Evolutionary conservation across 73 alveolate species (phyloP), one percentile per base, ranked within the genome.

Genomic region (Halteria grandinella): DNA sequence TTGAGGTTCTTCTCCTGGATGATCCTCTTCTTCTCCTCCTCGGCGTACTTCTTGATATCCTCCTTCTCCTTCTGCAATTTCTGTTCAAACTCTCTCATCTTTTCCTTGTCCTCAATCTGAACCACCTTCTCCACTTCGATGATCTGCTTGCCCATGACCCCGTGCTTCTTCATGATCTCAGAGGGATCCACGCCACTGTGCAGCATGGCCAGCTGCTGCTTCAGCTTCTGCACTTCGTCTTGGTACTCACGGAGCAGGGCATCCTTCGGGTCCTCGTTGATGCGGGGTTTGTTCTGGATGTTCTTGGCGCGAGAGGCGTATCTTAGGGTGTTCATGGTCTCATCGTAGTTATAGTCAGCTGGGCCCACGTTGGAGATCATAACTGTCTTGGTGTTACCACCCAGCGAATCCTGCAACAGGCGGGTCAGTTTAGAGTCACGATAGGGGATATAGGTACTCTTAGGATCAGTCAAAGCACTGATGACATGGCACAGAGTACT

Each of bases 351-450:
- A 80, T 88, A 96, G 79, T 96, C 99, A 52, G 98, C 99, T 40
- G 99, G 99, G 0, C 99, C 99, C 17, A 96, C 86, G 79, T 96
- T 96, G 14, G 99, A 98, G 55, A 96, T 87, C 99, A 96, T 96
- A 14, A 96, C 98, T 0, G 99, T 96, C 69, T 96, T 96, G 11
- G 99, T 94, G 74, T 96, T 96, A 23, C 99, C 99, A 74, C 99
- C 99, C 28, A 96, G 77, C 28, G 98, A 94, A 77, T 96, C 99
- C 82, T 89, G 86, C 41, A 96, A 62, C 55, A 96, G 83, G 79
- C 95, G 90, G 33, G 99, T 96, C 27, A 96, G 83, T 84, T 96
- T 95, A 37, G 99, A 94, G 64, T 96, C 99, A 72, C 99, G 79
- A 80, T 96, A 96, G 1, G 99, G 99, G 28, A 94, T 89, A 81